Conservation (phyloP, 73 alveolate genomes). For the Symbiodinium natans region DNA sequence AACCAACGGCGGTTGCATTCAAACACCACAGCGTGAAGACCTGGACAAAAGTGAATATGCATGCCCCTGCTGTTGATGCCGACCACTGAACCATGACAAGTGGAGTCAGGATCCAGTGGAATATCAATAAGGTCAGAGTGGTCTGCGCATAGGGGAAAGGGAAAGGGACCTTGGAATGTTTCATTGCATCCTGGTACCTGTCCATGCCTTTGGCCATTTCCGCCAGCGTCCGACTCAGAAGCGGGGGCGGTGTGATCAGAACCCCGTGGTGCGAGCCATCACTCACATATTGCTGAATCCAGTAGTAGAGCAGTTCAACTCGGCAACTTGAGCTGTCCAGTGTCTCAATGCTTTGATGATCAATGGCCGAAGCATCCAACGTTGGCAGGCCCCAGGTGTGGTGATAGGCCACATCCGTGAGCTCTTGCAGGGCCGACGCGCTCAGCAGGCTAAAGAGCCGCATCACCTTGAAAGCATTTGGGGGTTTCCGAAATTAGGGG, state of each 20-base stretch:
- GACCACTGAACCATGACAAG: conserved; percentile 73
- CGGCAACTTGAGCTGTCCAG: conserved; percentile 56
- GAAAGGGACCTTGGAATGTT: conserved; percentile 52
- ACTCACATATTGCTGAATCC: conserved; percentile 44
- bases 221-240: conserved; percentile 10
- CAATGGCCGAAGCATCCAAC: conserved; percentile 61
- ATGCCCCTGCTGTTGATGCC: conserved; percentile 1
- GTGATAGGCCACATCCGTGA: conserved; percentile 57
- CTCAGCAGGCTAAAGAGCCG: conserved; percentile 56
- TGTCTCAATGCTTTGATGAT: conserved; percentile 48
- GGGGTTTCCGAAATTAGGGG: no score
- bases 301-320: conserved; percentile 40
- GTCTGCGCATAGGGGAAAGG: conserved; percentile 88
- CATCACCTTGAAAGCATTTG: conserved; percentile 15
- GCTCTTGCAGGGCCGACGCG: conserved; percentile 48
- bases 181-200: conserved; percentile 79
- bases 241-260: conserved; percentile 47
- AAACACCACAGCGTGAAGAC: conserved; percentile 64
- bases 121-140: conserved; percentile 18
- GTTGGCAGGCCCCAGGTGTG: conserved; percentile 81
- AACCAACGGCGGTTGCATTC: conserved; percentile 65
- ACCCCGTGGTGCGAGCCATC: conserved; percentile 44
- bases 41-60: conserved; percentile 60
- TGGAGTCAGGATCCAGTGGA: conserved; percentile 79
- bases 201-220: conserved; percentile 77